Conservation (phyloP, 176 grass and related monocot species). For the Oryza nivara region DNA sequence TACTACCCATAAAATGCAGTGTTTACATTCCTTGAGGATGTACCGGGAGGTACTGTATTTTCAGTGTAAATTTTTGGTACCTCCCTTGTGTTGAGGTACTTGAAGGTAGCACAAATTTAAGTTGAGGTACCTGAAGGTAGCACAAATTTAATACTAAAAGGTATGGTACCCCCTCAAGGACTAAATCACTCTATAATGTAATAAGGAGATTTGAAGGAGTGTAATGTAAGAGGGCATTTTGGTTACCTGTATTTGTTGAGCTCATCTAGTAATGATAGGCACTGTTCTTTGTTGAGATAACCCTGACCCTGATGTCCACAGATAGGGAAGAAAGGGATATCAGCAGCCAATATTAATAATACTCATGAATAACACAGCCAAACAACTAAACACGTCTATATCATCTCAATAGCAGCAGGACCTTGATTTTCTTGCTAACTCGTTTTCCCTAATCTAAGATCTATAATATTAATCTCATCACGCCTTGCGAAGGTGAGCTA, state of each 20-base stretch:
- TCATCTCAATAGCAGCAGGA: neutral
- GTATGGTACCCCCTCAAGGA: neutral
- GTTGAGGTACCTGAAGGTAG: neutral
- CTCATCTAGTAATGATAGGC: conserved; percentile 80
- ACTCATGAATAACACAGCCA: conserved; percentile 31
- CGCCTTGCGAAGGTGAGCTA: conserved; percentile 1
- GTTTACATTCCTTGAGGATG: neutral
- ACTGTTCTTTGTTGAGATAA: conserved; percentile 84
- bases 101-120: neutral
- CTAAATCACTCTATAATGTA: conserved; percentile 25
- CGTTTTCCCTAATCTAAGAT: neutral
- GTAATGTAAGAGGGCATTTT: conserved; percentile 20
- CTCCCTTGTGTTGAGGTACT: neutral
- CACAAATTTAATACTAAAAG: neutral
- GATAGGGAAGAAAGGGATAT: conserved; percentile 28
- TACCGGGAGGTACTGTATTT: neutral
- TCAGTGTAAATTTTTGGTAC: neutral
- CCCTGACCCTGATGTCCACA: conserved; percentile 57
- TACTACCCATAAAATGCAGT: neutral
- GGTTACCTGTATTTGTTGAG: conserved; percentile 88
- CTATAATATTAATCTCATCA: neutral
- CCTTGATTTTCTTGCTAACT: neutral
- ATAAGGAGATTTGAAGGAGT: conserved; percentile 25
- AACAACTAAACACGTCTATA: neutral
- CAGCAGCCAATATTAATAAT: conserved; percentile 25